Conservation (phyloP, 2,329 filamentous ascomycete genomes). For the Colletotrichum tropicicola region DNA sequence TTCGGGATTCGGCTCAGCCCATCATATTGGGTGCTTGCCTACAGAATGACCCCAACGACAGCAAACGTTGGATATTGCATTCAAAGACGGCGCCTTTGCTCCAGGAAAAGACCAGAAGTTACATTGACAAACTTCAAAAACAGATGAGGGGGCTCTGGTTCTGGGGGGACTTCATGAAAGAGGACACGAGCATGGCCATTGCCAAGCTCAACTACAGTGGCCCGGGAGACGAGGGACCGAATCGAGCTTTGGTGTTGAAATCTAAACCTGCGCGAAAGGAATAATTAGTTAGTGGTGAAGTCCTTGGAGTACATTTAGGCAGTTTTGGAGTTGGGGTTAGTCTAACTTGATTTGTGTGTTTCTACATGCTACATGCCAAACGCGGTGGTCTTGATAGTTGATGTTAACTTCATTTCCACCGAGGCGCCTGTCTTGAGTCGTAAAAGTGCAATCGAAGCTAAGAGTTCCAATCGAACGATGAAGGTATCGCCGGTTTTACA, state of each 20-base stretch:
- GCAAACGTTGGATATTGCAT: background rate
- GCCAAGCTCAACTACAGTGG: slow-evolving; percentile 5
- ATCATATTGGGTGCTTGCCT: background rate
- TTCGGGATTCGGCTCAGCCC: background rate
- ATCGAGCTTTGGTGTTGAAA: background rate
- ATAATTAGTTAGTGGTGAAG: background rate
- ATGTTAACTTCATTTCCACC: no score
- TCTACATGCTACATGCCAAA: no score
- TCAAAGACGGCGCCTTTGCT: background rate
- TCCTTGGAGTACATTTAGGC: no score
- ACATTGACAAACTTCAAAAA: background rate
- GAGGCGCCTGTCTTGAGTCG: no score
- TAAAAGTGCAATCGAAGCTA: no score
- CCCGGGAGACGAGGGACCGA: background rate
- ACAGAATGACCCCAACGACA: background rate
- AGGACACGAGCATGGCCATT: slow-evolving; percentile 6
- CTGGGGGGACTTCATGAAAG: slow-evolving; percentile 5
- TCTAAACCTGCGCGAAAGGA: background rate
- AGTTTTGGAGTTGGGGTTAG: no score
- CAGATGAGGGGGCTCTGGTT: background rate
- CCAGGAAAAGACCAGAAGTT: background rate
- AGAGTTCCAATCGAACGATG: no score
- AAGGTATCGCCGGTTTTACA: no score
- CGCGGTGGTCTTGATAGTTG: no score
- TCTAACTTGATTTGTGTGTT: no score